Evolutionary conservation across 257 asterid species (phyloP).

Genomic region (Thymus mandschuricus): DNA sequence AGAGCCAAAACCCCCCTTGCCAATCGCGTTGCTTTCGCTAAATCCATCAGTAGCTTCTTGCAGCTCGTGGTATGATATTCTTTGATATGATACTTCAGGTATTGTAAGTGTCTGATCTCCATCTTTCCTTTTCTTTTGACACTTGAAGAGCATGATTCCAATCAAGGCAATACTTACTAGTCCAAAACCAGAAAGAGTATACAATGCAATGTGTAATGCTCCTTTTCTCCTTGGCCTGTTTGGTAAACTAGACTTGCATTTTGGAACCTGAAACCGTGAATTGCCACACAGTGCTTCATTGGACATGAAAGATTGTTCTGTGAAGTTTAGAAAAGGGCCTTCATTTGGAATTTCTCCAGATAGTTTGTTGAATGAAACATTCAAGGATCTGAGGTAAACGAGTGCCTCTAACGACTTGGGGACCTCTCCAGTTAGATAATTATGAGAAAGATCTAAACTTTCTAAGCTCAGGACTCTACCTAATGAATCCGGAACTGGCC

Average conservation of each 20-base stretch:
- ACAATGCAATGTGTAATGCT: not conserved
- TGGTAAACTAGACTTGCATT: not conserved
- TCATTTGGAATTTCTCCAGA: conserved; percentile 27
- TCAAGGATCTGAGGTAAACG: conserved; percentile 20
- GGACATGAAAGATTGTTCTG: conserved; percentile 7
- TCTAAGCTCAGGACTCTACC: conserved; percentile 23
- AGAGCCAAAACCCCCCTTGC: conserved; percentile 27
- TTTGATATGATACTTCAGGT: not conserved
- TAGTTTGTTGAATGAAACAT: conserved; percentile 20
- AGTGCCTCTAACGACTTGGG: conserved; percentile 26
- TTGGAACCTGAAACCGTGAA: conserved; percentile 21
- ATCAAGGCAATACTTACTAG: not conserved
- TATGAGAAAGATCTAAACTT: conserved; percentile 26
- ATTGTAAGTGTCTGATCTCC: not conserved
- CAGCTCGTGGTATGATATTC: conserved; percentile 38
- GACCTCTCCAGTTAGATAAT: conserved; percentile 29
- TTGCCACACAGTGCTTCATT: conserved; percentile 28
- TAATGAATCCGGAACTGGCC: conserved; percentile 21
- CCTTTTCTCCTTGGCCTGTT: not conserved
- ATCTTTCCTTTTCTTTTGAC: not conserved
- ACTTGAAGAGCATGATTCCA: not conserved
- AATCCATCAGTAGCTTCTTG: conserved; percentile 33
- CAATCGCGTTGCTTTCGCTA: conserved; percentile 29
- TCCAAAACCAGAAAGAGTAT: not conserved
- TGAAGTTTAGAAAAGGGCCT: conserved; percentile 27